These are phyloP conservation scores for Pseudopyrenochaeta lycopersici DNA, from an alignment of 2,329 filamentous ascomycete species.

Conservation along the genomic window DNA sequence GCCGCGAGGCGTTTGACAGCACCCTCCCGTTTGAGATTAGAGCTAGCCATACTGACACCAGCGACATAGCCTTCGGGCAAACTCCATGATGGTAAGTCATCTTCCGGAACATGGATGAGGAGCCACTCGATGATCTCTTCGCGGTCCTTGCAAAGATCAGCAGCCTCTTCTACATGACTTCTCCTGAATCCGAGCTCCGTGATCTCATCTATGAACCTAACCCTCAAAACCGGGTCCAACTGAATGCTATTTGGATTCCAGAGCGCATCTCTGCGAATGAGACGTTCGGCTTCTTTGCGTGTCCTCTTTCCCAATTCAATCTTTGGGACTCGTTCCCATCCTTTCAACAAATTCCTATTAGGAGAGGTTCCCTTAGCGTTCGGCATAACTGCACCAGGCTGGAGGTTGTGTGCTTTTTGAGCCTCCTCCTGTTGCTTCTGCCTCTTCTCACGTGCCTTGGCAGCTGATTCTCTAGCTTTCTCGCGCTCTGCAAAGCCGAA, in stretches of 20 bases:
- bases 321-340: constrained; percentile 86
- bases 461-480: constrained; percentile 75
- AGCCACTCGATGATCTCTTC: constrained; percentile 97
- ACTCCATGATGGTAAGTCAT: constrained; percentile 92
- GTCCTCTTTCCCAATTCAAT: constrained; percentile 91
- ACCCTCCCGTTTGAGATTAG: constrained; percentile 81
- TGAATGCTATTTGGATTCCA: constrained; percentile 86
- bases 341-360: constrained; percentile 65
- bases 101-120: constrained; percentile 94
- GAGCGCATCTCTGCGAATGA: constrained; percentile 78
- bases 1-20: constrained; percentile 82
- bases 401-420: constrained; percentile 69
- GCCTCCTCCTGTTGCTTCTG: constrained; percentile 62
- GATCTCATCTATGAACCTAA: constrained; percentile 75
- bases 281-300: constrained; percentile 77
- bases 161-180: constrained; percentile 89
- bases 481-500: constrained; percentile 80
- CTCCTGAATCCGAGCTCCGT: constrained; percentile 83
- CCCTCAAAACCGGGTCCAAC: constrained; percentile 67
- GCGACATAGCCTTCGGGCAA: constrained; percentile 91
- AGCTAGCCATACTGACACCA: constrained; percentile 85
- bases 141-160: constrained; percentile 84
- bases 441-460: constrained; percentile 79
- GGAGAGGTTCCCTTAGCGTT: constrained; percentile 38
- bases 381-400: constrained; percentile 42